Conservation (phyloP, 805 yeast species). For the Saccharomycopsis amapae region DNA sequence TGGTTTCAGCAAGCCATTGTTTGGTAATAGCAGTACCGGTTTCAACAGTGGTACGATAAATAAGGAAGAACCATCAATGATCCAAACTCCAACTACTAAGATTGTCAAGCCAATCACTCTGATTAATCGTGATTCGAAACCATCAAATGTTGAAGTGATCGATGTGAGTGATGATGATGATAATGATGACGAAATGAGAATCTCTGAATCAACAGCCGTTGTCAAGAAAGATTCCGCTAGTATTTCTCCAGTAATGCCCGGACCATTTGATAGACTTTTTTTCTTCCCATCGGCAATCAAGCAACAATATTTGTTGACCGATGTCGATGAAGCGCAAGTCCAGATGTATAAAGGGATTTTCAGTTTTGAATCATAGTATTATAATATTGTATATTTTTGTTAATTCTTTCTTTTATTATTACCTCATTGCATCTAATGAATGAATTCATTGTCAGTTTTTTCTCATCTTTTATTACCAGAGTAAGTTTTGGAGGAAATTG, state of each 20-base stretch:
- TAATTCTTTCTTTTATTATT: no score
- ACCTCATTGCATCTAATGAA: no score
- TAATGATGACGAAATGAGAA: not conserved
- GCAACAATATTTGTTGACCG: slow-evolving; percentile 7
- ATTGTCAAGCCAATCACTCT: no score
- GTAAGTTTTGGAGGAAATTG: no score
- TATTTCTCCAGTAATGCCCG: not conserved
- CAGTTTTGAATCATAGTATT: slow-evolving; percentile 6
- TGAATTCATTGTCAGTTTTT: no score
- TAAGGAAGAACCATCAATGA: not conserved
- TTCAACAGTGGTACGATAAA: not conserved
- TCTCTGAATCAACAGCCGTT: no score
- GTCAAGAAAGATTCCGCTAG: not conserved
- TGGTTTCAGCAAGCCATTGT: not conserved
- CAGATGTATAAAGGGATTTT: slow-evolving; percentile 10
- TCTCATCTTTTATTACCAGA: no score
- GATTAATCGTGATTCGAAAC: no score
- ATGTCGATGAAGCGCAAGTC: slow-evolving; percentile 13
- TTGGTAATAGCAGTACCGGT: no score
- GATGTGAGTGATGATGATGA: not conserved
- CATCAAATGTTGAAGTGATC: no score
- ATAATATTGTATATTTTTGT: no score
- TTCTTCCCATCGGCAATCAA: slow-evolving; percentile 14
- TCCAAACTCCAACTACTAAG: not conserved
- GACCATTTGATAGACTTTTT: slow-evolving; percentile 5